These are phyloP conservation scores for Didymellaceae sp. DNA, from an alignment of 2,329 filamentous ascomycete species.

Conservation along the genomic window DNA sequence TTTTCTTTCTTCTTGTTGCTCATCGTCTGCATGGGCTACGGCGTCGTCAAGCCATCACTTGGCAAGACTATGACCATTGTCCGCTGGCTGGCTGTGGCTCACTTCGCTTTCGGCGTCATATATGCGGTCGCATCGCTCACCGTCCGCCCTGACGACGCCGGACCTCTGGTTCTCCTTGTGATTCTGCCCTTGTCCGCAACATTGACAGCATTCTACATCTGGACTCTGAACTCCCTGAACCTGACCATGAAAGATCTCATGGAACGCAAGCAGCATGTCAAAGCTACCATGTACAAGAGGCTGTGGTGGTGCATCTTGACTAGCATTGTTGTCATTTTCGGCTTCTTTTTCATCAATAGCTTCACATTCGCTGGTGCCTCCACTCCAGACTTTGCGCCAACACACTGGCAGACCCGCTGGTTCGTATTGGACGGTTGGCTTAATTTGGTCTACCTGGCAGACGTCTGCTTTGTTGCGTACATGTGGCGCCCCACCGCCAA, in stretches of 20 bases:
- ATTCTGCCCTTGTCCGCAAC: conserved; percentile 91
- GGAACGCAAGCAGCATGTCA: conserved; percentile 90
- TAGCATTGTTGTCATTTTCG: conserved; percentile 94
- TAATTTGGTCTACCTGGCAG: conserved; percentile 92
- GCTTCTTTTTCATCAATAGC: conserved; percentile 98
- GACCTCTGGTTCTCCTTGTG: conserved; percentile 88
- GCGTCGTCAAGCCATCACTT: conserved; percentile 91
- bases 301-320: conserved; percentile 97
- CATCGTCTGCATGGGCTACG: conserved; percentile 99
- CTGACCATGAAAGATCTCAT: conserved; percentile 94
- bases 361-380: conserved; percentile 88
- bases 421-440: conserved; percentile 97
- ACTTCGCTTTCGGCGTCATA: conserved; percentile 93
- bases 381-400: conserved; percentile 89
- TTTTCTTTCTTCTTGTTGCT: conserved; percentile 98
- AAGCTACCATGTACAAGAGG: conserved; percentile 96
- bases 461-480: conserved; percentile 92
- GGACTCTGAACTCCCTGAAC: conserved; percentile 96
- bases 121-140: conserved; percentile 90
- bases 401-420: conserved; percentile 97
- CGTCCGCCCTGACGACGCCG: conserved; percentile 86
- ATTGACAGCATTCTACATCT: conserved; percentile 95
- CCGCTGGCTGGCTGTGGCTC: conserved; percentile 85
- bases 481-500: conserved; percentile 96
- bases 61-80: conserved; percentile 95